Conservation (phyloP, 441 rosid species). For the Omphalea diandra region DNA sequence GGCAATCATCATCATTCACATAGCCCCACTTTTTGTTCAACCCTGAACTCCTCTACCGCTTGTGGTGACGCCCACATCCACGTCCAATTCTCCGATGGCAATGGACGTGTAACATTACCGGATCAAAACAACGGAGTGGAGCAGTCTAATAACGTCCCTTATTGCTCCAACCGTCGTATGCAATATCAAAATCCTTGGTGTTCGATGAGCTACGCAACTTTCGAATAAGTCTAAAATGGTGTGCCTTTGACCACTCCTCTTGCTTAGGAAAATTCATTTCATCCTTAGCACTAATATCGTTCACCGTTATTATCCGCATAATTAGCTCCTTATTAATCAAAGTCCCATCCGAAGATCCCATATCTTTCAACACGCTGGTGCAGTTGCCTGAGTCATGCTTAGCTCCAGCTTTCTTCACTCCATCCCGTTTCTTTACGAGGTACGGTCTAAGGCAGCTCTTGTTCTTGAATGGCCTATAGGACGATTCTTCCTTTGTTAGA, state of each 20-base stretch:
- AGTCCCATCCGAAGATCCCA: constrained; percentile 32
- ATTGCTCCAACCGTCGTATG: constrained; percentile 42
- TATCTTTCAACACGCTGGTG: constrained; percentile 56
- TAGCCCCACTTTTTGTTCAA: not conserved
- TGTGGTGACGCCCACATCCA: constrained; percentile 2
- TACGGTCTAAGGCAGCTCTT: constrained; percentile 59
- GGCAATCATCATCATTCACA: not conserved
- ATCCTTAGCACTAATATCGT: constrained; percentile 38
- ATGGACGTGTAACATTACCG: not conserved
- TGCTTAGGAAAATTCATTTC: constrained; percentile 47
- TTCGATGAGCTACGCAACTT: constrained; percentile 47
- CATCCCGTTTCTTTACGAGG: constrained; percentile 48
- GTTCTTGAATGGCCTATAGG: constrained; percentile 52
- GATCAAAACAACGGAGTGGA: not conserved
- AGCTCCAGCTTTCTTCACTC: constrained; percentile 52
- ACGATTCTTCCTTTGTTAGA: constrained; percentile 49
- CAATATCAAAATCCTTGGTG: constrained; percentile 37
- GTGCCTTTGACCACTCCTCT: constrained; percentile 73
- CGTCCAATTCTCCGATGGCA: constrained; percentile 4
- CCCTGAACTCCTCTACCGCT: constrained; percentile 20
- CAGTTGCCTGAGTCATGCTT: constrained; percentile 68
- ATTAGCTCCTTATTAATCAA: constrained; percentile 34
- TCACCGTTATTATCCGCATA: constrained; percentile 48
- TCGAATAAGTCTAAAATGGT: constrained; percentile 57
- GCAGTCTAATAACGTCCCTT: constrained; percentile 26